Evolutionary conservation across 306 rosid species (phyloP).

Genomic region (Sesbania bispinosa): DNA sequence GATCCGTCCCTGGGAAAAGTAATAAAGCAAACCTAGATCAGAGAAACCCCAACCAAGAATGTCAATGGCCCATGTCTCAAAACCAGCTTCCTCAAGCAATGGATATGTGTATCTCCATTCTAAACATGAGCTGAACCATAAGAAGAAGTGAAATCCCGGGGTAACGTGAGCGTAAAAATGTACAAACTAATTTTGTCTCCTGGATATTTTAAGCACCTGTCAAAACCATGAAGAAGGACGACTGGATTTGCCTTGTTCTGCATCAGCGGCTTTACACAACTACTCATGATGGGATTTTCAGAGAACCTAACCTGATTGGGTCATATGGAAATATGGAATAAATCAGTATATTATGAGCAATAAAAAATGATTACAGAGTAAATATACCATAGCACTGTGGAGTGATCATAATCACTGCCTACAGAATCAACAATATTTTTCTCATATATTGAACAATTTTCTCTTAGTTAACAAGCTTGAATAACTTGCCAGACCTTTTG

Average conservation of each 20-base stretch:
- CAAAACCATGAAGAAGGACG: constrained; percentile 93
- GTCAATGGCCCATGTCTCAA: constrained; percentile 92
- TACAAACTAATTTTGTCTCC: neutral
- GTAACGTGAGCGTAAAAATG: constrained; percentile 19
- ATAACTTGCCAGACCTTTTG: neutral
- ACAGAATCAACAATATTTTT: too few relatives aligned
- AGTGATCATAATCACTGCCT: too few relatives aligned
- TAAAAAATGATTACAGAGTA: too few relatives aligned
- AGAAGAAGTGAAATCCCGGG: constrained; percentile 30
- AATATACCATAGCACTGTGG: too few relatives aligned
- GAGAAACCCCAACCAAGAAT: constrained; percentile 99
- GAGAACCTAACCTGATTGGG: constrained; percentile 55
- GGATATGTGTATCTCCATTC: constrained; percentile 93
- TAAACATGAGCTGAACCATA: constrained; percentile 86
- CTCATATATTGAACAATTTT: too few relatives aligned
- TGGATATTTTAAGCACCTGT: constrained; percentile 55
- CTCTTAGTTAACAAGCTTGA: neutral
- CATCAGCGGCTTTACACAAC: constrained; percentile 73
- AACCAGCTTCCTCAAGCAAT: constrained; percentile 77
- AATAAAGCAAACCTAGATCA: constrained; percentile 67
- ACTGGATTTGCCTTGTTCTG: constrained; percentile 58
- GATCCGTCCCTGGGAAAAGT: too few relatives aligned
- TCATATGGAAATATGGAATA: constrained; percentile 9
- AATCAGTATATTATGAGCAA: too few relatives aligned
- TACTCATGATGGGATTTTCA: constrained; percentile 67